A percentile compares a stretch with the other conserved stretches of the same genome.
phyloP scores from a whole-genome alignment of 2,329 filamentous ascomycete species.

The Torrubiella hemipterigena region DNA sequence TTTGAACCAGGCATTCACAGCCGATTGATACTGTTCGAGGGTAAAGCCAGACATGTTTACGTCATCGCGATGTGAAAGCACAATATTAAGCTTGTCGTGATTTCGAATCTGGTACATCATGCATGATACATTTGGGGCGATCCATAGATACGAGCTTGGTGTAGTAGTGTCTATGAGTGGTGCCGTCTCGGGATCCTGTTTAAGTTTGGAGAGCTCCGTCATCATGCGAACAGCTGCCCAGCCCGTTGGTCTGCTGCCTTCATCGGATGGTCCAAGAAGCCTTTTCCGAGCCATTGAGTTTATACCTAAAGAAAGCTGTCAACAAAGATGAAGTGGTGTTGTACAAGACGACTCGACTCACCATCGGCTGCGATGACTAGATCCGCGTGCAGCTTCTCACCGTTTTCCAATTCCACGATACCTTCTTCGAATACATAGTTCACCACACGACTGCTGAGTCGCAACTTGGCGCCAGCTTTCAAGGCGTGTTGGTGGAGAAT shows the following conservation, averaged over 20 bases:
- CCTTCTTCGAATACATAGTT: constrained; percentile 11
- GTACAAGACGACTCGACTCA: background rate
- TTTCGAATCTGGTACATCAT: constrained; percentile 30
- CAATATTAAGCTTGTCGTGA: constrained; percentile 29
- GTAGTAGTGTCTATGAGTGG: constrained; percentile 19
- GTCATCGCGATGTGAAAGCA: constrained; percentile 26
- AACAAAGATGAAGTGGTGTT: background rate
- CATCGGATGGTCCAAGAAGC: constrained; percentile 7
- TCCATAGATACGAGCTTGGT: constrained; percentile 14
- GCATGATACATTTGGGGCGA: constrained; percentile 26
- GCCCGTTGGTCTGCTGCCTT: constrained; percentile 15
- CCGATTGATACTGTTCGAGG: constrained; percentile 3
- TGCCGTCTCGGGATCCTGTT: constrained; percentile 17
- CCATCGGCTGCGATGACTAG: constrained; percentile 24
- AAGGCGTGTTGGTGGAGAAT: constrained; percentile 15
- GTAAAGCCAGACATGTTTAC: constrained; percentile 7
- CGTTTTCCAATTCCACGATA: constrained; percentile 11
- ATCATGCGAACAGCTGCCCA: constrained; percentile 28
- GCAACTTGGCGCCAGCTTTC: constrained; percentile 14
- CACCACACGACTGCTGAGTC: constrained; percentile 12
- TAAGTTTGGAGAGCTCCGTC: constrained; percentile 22
- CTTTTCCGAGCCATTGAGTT: constrained; percentile 16
- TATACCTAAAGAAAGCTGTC: constrained; percentile 5
- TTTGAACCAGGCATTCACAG: constrained; percentile 4
- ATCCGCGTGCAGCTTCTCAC: constrained; percentile 14